A percentile compares a stretch with the other conserved stretches of the same genome.
phyloP scores from a whole-genome alignment of 805 yeast genomes.

The Nakazawaea laoshanensis region DNA sequence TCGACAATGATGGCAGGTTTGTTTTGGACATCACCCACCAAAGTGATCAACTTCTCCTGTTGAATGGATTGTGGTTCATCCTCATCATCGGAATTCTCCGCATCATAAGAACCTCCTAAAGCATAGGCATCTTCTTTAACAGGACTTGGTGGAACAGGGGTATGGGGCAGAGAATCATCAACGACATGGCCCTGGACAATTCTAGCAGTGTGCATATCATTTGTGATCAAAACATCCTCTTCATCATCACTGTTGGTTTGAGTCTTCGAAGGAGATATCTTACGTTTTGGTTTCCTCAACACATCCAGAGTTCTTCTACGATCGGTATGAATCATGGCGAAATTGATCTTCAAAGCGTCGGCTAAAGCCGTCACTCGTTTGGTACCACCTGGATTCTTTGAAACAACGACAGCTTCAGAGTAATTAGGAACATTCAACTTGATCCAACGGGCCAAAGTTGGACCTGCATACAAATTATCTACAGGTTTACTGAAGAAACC shows the following conservation, averaged over 20 bases:
- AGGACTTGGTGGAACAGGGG: conserved; percentile 5
- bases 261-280: conserved; percentile 5
- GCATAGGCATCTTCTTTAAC: conserved; percentile 35
- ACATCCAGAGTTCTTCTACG: conserved; percentile 81
- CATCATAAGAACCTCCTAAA: conserved; percentile 76
- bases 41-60: conserved; percentile 83
- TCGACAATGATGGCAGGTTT: conserved; percentile 91
- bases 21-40: conserved; percentile 91
- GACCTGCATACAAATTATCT: conserved; percentile 93
- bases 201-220: conserved; percentile 91
- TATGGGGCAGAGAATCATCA: conserved; percentile 61
- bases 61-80: conserved; percentile 57
- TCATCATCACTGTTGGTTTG: conserved; percentile 26
- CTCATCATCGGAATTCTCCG: conserved; percentile 81
- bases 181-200: conserved; percentile 96
- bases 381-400: conserved; percentile 99
- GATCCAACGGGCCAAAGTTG: conserved; percentile 94
- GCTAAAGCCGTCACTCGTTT: conserved; percentile 96
- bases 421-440: conserved; percentile 82
- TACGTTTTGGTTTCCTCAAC: conserved; percentile 20
- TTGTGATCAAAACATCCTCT: conserved; percentile 60
- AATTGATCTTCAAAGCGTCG: conserved; percentile 90
- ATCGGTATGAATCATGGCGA: conserved; percentile 99
- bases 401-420: conserved; percentile 86
- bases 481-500: conserved; percentile 97